These are phyloP conservation scores for Alternaria tenuissima DNA, from an alignment of 2,329 filamentous ascomycete genomes.

Conservation along the genomic window DNA sequence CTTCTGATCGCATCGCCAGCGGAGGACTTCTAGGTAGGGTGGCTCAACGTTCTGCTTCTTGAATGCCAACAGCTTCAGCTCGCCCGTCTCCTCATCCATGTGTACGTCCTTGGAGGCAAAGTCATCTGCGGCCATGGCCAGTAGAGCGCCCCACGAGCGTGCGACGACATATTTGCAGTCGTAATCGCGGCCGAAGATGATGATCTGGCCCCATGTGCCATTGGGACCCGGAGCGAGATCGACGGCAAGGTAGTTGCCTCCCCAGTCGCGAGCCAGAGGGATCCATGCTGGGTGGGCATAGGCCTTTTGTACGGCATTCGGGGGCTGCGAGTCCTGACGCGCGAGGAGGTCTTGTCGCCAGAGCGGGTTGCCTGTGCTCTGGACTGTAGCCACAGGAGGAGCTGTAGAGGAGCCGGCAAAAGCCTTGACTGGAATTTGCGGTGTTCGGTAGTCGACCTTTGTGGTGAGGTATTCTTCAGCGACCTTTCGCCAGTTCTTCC, in stretches of 20 bases:
- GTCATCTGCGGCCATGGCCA: constrained; percentile 89
- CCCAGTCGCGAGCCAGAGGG: constrained; percentile 95
- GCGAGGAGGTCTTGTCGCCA: constrained; percentile 88
- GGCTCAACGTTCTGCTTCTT: constrained; percentile 83
- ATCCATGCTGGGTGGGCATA: constrained; percentile 97
- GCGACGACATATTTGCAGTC: constrained; percentile 98
- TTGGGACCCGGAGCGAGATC: constrained; percentile 89
- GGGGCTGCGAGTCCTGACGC: constrained; percentile 86
- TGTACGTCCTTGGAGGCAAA: constrained; percentile 90
- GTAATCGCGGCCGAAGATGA: constrained; percentile 96
- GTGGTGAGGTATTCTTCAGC: constrained; percentile 85
- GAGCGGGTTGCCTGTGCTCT: constrained; percentile 65
- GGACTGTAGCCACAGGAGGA: constrained; percentile 64
- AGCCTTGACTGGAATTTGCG: constrained; percentile 74
- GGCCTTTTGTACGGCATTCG: constrained; percentile 85
- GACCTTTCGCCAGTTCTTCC: constrained; percentile 94
- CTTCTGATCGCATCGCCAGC: constrained; percentile 96
- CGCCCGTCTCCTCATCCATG: constrained; percentile 89
- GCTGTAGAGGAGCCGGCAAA: constrained; percentile 76
- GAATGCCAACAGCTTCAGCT: constrained; percentile 93
- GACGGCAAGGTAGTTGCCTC: constrained; percentile 94
- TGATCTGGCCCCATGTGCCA: constrained; percentile 95
- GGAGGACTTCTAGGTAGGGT: constrained; percentile 89
- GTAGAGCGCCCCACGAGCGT: constrained; percentile 86
- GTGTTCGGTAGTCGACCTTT: constrained; percentile 62